phyloP scores from a whole-genome alignment of 2,329 filamentous ascomycete species.

The Alternaria infectoria region DNA sequence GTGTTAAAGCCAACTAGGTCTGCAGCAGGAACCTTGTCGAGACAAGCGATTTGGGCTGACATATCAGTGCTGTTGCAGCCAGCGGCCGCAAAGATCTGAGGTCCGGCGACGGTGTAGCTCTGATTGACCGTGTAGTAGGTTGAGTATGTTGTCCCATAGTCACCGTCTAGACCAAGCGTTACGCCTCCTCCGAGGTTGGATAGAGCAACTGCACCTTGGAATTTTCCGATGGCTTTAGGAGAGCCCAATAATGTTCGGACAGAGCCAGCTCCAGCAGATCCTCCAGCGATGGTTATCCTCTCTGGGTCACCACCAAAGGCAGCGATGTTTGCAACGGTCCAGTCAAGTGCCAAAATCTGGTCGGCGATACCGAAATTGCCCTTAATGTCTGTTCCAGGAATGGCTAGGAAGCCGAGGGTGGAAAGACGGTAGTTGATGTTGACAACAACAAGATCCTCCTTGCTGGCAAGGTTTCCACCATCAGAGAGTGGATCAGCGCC shows the following conservation, averaged over 20 bases:
- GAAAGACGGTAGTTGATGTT: slow-evolving; percentile 66
- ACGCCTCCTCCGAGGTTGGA: slow-evolving; percentile 64
- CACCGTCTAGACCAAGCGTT: slow-evolving; percentile 60
- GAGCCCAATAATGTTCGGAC: slow-evolving; percentile 62
- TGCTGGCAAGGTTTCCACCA: slow-evolving; percentile 63
- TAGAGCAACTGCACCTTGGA: slow-evolving; percentile 56
- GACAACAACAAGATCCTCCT: slow-evolving; percentile 66
- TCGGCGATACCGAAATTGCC: slow-evolving; percentile 63
- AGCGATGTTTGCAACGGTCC: slow-evolving; percentile 55
- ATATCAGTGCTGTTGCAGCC: slow-evolving; percentile 59
- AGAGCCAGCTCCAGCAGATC: slow-evolving; percentile 62
- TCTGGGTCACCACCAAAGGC: slow-evolving; percentile 57
- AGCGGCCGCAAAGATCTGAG: slow-evolving; percentile 58
- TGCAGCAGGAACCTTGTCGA: slow-evolving; percentile 56
- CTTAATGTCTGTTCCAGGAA: slow-evolving; percentile 61
- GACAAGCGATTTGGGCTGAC: slow-evolving; percentile 59
- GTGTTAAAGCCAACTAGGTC: slow-evolving; percentile 51
- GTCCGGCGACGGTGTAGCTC: slow-evolving; percentile 57
- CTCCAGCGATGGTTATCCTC: slow-evolving; percentile 55
- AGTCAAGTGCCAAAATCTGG: slow-evolving; percentile 58
- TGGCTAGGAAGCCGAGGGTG: slow-evolving; percentile 65
- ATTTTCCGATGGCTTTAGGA: slow-evolving; percentile 55
- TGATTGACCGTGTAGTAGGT: slow-evolving; percentile 64
- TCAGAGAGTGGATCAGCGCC: slow-evolving; percentile 50
- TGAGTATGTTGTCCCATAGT: slow-evolving; percentile 65